A percentile compares a stretch with the other conserved stretches of the same genome.
Conservation (phyloP, 306 rosid genomes). For the Cercis canadensis region DNA sequence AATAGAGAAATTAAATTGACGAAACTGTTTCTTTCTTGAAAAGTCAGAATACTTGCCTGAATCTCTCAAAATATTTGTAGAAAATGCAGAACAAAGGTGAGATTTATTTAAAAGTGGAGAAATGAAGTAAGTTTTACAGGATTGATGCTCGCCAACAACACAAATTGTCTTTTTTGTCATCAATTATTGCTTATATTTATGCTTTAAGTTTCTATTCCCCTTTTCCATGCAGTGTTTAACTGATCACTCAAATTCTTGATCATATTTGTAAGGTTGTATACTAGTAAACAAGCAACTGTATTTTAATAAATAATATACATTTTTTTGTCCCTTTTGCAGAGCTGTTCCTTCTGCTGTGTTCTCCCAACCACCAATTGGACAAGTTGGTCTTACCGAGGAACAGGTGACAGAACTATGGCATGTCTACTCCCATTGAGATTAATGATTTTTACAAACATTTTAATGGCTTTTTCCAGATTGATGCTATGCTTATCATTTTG, state of each 20-base stretch:
- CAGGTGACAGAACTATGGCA: conserved; percentile 54
- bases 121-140: no score
- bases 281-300: background rate
- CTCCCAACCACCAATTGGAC: conserved; percentile 95
- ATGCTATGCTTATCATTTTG: conserved; percentile 23
- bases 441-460: conserved; percentile 26
- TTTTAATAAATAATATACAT: background rate
- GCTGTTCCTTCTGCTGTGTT: conserved; percentile 96
- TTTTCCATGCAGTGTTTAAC: no score
- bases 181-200: no score
- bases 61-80: no score
- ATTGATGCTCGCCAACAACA: no score
- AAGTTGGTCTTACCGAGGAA: conserved; percentile 94
- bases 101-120: no score
- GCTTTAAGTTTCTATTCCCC: no score
- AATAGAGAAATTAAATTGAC: no score
- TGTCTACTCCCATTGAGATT: conserved; percentile 31
- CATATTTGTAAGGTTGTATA: background rate
- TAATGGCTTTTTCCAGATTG: conserved; percentile 22
- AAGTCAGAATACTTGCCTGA: no score
- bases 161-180: no score
- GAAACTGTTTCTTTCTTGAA: no score
- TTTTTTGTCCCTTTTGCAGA: conserved; percentile 48
- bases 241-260: background rate
- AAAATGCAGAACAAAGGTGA: no score